Evolutionary conservation across 116 monocot genomes (phyloP), one percentile per base, ranked within the genome.

Genomic region (Dioscorea cayenensis): DNA sequence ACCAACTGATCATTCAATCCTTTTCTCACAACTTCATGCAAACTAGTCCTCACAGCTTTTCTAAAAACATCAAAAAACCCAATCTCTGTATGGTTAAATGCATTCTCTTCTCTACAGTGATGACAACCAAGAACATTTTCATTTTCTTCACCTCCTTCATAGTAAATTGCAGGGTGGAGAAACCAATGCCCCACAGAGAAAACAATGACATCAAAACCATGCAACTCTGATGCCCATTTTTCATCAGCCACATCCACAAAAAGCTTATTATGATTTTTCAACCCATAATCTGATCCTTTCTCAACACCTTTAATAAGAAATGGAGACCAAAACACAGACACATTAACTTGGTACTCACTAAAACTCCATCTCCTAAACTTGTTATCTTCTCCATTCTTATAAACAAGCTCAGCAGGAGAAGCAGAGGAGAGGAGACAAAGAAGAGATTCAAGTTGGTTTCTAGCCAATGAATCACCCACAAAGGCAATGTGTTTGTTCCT

Each of bases 361-460:
- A 95, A 92, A 2, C 72, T 23, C 95, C 95, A 95, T 52, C 86
- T 71, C 20, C 95, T 76, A 78, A 88, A 89, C 63, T 75, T 89
- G 74, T 77, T 80, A 13, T 91, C 88, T 9, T 84, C 84, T 28
- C 78, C 79, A 38, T 63, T 59, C 48, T 64, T 68, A 78, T 92
- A 78, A 48, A 89, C 78, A 19, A 95, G 81, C 2, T 66, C 51
- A 11, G 86, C 80, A n/a, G 77, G 72, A 12, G 81, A 76, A 1
- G 48, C 65, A 59, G 81, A 25, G 29, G 92, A 76, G 23, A 92
- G 85, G 36, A 95, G 87, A 77, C 95, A 92, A 73, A 92, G 79
- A 72, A 95, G 95, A 49, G 92, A 95, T 60, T 95, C 95, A 2
- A 78, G 48, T 69, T 95, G 95, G 77, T 95, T 95, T 3, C 95